A percentile compares a stretch with the other conserved stretches of the same genome.
Conservation (phyloP, 1,284 basidiomycete species). For the Trichosporon sp. region DNA sequence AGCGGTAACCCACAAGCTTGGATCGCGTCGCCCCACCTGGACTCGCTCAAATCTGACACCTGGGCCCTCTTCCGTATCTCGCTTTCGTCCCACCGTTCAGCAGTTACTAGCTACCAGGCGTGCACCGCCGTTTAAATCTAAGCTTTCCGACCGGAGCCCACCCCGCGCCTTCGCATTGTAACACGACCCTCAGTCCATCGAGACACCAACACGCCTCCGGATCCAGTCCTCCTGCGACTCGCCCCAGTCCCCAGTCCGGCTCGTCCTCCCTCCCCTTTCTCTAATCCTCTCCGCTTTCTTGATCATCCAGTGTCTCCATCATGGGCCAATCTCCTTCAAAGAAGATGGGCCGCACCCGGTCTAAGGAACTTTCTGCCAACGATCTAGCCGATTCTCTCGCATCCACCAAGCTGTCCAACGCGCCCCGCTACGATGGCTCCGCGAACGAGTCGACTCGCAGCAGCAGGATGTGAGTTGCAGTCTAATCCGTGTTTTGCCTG, state of each 20-base stretch:
- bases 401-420: slow-evolving; percentile 39
- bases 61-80: slow-evolving; percentile 7
- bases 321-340: slow-evolving; percentile 58
- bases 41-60: slow-evolving; percentile 11
- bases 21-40: slow-evolving; percentile 13
- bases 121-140: slow-evolving; percentile 10
- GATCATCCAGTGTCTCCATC: slow-evolving; percentile 27
- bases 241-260: neutral
- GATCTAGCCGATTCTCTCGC: slow-evolving; percentile 52
- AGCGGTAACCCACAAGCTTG: slow-evolving; percentile 5
- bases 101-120: slow-evolving; percentile 10
- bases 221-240: neutral
- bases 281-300: neutral
- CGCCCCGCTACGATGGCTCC: neutral
- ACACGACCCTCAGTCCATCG: neutral
- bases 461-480: slow-evolving; percentile 16
- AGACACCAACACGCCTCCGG: slow-evolving; percentile 4
- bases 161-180: neutral
- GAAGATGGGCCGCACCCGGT: slow-evolving; percentile 57
- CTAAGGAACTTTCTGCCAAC: slow-evolving; percentile 54
- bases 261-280: neutral
- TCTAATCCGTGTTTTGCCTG: neutral
- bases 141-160: neutral
- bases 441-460: slow-evolving; percentile 11
- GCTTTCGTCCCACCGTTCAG: slow-evolving; percentile 9